These are phyloP conservation scores for Kalmusia sp. DNA, from an alignment of 2,329 filamentous ascomycete genomes.

Conservation along the genomic window DNA sequence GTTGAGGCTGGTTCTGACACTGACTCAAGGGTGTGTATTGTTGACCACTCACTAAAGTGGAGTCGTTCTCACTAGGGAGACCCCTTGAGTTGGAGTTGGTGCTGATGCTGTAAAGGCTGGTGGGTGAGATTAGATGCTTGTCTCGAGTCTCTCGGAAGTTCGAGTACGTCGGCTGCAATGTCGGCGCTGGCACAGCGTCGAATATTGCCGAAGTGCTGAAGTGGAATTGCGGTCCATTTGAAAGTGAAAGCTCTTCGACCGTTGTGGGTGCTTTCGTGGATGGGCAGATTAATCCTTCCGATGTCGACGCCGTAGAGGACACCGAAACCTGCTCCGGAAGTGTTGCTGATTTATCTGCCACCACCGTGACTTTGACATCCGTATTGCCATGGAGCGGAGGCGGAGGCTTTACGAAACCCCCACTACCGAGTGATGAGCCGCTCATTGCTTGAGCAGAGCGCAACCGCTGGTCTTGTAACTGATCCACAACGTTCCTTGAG, in stretches of 20 bases:
- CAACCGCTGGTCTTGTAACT: slow-evolving; percentile 39
- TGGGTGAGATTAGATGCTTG: slow-evolving; percentile 22
- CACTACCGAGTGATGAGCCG: slow-evolving; percentile 12
- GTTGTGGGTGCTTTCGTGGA: slow-evolving; percentile 15
- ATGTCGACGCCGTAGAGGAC: slow-evolving; percentile 11
- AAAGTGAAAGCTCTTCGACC: slow-evolving; percentile 12
- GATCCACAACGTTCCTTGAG: slow-evolving; percentile 36
- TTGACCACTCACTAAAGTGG: slow-evolving; percentile 50
- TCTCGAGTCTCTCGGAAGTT: slow-evolving; percentile 23
- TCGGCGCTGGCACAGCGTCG: slow-evolving; percentile 27
- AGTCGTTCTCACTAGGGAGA: slow-evolving; percentile 33
- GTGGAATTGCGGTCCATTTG: slow-evolving; percentile 24
- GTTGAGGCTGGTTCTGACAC: slow-evolving; percentile 3
- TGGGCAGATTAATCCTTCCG: slow-evolving; percentile 19
- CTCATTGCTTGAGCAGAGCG: slow-evolving; percentile 30
- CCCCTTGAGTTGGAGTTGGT: slow-evolving; percentile 40
- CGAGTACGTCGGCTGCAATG: slow-evolving; percentile 30
- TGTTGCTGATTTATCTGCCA: slow-evolving; percentile 16
- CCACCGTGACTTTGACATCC: slow-evolving; percentile 3
- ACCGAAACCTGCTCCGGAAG: slow-evolving; percentile 13
- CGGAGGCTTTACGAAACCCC: slow-evolving; percentile 26
- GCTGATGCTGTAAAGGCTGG: slow-evolving; percentile 50
- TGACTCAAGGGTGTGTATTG: slow-evolving; percentile 37
- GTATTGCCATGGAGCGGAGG: slow-evolving; percentile 25
- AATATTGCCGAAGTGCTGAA: slow-evolving; percentile 34